Conservation (phyloP, 2,329 filamentous ascomycete genomes). For the Cryphonectria parasitica region DNA sequence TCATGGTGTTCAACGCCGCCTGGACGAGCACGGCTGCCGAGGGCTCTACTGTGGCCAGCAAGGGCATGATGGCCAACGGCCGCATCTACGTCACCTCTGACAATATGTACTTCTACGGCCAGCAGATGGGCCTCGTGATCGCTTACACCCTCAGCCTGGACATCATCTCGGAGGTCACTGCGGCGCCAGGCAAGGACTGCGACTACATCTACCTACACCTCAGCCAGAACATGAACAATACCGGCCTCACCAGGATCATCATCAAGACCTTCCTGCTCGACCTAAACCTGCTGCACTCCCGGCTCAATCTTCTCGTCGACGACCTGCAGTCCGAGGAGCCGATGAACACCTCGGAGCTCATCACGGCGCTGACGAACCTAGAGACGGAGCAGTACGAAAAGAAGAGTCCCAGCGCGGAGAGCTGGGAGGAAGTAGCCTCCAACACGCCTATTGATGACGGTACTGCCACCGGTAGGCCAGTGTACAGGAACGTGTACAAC, state of each 20-base stretch:
- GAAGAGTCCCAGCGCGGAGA: slow-evolving; percentile 76
- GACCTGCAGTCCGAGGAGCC: slow-evolving; percentile 75
- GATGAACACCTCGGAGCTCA: slow-evolving; percentile 68
- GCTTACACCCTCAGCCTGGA: slow-evolving; percentile 77
- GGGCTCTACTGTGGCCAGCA: slow-evolving; percentile 46
- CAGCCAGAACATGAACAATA: slow-evolving; percentile 63
- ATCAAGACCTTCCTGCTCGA: slow-evolving; percentile 94
- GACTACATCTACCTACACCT: slow-evolving; percentile 90
- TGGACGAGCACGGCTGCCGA: slow-evolving; percentile 66
- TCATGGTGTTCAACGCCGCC: slow-evolving; percentile 89
- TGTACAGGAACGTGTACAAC: slow-evolving; percentile 41
- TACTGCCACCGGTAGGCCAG: slow-evolving; percentile 47
- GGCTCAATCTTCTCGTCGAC: slow-evolving; percentile 83
- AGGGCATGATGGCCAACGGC: slow-evolving; percentile 65
- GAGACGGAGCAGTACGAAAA: slow-evolving; percentile 65
- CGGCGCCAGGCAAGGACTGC: slow-evolving; percentile 85
- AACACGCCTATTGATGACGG: slow-evolving; percentile 64
- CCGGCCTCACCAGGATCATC: slow-evolving; percentile 73
- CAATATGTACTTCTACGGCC: slow-evolving; percentile 94
- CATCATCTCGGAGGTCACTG: slow-evolving; percentile 84
- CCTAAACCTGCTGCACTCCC: slow-evolving; percentile 76
- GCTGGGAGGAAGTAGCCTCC: slow-evolving; percentile 83
- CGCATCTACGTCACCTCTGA: slow-evolving; percentile 86
- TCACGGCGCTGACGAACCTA: slow-evolving; percentile 74
- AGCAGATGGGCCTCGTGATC: slow-evolving; percentile 88